phyloP scores from a whole-genome alignment of 2,329 filamentous ascomycete genomes.

The Tolypocladium amazonense region DNA sequence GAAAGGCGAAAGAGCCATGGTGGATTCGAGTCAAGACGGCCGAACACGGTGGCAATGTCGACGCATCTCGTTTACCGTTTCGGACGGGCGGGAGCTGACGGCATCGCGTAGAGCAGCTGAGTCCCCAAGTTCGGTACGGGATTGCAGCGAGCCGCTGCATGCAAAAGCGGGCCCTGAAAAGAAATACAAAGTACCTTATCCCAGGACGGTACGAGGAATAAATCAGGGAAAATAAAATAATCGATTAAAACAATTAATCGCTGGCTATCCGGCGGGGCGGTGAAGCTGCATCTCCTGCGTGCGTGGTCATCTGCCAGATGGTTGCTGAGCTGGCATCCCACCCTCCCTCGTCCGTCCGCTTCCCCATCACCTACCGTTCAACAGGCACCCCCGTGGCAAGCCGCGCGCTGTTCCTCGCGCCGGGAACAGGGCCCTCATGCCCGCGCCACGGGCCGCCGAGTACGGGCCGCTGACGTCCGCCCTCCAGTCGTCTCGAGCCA shows the following conservation, averaged over 20 bases:
- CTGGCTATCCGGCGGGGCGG: conserved; percentile 1
- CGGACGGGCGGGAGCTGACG: neutral
- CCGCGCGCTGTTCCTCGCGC: neutral
- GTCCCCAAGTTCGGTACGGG: neutral
- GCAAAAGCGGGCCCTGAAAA: neutral
- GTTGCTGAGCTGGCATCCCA: conserved; percentile 24
- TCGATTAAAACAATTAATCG: neutral
- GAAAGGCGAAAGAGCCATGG: neutral
- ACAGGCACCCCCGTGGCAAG: conserved; percentile 1
- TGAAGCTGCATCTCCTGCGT: conserved; percentile 5
- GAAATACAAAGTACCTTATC: neutral
- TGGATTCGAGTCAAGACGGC: neutral
- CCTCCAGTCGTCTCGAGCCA: neutral
- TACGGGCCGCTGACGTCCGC: neutral
- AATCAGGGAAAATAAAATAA: neutral
- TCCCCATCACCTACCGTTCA: neutral
- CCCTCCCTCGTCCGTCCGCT: conserved; percentile 7
- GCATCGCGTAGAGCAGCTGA: neutral
- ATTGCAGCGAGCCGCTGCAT: neutral
- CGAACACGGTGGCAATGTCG: neutral
- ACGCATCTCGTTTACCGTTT: neutral
- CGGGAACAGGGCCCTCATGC: neutral
- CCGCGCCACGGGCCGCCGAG: neutral
- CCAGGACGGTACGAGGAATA: neutral
- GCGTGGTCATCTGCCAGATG: conserved; percentile 23